Conservation (phyloP, 2,329 filamentous ascomycete genomes). For the Colletotrichum spinosum region DNA sequence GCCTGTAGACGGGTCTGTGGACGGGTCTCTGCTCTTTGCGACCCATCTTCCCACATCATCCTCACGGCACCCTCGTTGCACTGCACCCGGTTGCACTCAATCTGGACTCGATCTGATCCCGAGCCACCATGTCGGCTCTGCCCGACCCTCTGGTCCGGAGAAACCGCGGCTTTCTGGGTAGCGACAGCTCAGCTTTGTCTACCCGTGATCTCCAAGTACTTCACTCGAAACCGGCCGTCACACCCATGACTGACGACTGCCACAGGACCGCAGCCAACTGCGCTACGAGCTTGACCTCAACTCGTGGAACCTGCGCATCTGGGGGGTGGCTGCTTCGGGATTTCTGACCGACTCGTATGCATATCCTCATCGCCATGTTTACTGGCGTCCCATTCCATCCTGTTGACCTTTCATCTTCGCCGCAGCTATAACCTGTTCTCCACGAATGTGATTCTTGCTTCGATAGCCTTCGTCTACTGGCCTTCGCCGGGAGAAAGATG, state of each 20-base stretch:
- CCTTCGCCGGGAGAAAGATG: slow-evolving; percentile 56
- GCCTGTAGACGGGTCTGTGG: background rate
- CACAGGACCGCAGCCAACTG: slow-evolving; percentile 62
- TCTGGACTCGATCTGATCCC: slow-evolving; percentile 22
- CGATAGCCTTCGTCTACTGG: slow-evolving; percentile 65
- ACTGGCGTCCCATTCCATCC: background rate
- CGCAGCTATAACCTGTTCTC: slow-evolving; percentile 65
- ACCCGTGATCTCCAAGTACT: slow-evolving; percentile 60
- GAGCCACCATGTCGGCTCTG: slow-evolving; percentile 46
- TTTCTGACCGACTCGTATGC: slow-evolving; percentile 65
- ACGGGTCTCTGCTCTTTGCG: too few species aligned
- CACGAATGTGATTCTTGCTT: slow-evolving; percentile 65
- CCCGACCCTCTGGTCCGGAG: slow-evolving; percentile 44
- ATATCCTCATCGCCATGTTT: background rate
- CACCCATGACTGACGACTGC: slow-evolving; percentile 1
- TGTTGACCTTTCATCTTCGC: background rate
- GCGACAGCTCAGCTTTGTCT: slow-evolving; percentile 63
- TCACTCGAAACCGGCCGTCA: background rate
- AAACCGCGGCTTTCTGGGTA: slow-evolving; percentile 64
- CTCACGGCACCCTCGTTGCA: too few species aligned
- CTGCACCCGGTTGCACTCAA: background rate
- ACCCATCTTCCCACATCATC: slow-evolving; percentile 7
- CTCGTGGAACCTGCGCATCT: slow-evolving; percentile 65
- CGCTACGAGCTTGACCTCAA: slow-evolving; percentile 66
- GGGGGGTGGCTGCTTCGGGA: slow-evolving; percentile 66